phyloP scores from a whole-genome alignment of 2,329 filamentous ascomycete genomes.

The Fusarium robinianum region DNA sequence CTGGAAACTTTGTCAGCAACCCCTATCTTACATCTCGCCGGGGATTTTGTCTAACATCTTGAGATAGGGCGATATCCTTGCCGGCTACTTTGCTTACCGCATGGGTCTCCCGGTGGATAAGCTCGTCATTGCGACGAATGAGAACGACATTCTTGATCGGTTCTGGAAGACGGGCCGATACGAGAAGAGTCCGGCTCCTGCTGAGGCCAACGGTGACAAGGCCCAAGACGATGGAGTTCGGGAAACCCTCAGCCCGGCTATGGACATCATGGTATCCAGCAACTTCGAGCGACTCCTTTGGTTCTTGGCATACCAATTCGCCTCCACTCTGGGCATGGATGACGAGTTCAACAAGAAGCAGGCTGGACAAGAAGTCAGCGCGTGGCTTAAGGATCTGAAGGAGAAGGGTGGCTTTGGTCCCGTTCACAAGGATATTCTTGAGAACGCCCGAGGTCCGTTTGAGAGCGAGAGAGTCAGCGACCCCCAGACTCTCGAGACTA shows the following conservation, averaged over 20 bases:
- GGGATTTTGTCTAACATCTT: background rate
- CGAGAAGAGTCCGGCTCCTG: conserved; percentile 75
- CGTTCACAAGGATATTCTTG: conserved; percentile 75
- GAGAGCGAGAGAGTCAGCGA: conserved; percentile 76
- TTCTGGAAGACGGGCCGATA: conserved; percentile 93
- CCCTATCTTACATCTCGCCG: background rate
- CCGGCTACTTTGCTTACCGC: conserved; percentile 86
- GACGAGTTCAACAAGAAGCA: conserved; percentile 68
- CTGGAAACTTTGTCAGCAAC: conserved; percentile 79
- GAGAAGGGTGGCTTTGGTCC: conserved; percentile 76
- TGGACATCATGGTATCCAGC: conserved; percentile 95
- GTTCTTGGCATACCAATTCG: conserved; percentile 83
- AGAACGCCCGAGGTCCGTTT: conserved; percentile 73
- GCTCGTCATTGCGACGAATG: conserved; percentile 91
- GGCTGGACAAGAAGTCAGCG: conserved; percentile 74
- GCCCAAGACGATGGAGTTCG: conserved; percentile 77
- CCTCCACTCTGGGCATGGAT: conserved; percentile 62
- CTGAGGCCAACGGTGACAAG: conserved; percentile 64
- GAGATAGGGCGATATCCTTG: conserved; percentile 72
- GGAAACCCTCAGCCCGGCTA: conserved; percentile 91
- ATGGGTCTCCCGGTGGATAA: conserved; percentile 91
- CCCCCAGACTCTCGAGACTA: conserved; percentile 68
- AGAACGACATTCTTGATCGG: conserved; percentile 94
- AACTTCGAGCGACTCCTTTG: conserved; percentile 97
- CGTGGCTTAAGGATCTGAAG: conserved; percentile 83